Conservation (phyloP, 2,329 filamentous ascomycete genomes). For the Periconia macrospinosa region DNA sequence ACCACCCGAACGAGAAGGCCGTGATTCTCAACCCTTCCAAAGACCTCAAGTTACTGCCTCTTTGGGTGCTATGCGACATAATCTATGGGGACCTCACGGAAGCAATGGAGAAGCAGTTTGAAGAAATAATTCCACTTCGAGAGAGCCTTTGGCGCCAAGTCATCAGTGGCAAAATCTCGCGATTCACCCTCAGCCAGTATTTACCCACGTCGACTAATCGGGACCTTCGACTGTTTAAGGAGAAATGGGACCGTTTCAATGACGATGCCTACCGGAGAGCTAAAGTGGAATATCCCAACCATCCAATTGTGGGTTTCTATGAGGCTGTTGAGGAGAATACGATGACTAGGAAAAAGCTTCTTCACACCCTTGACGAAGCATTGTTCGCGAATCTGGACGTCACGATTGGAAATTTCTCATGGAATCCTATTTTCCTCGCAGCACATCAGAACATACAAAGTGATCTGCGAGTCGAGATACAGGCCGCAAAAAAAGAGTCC, state of each 20-base stretch:
- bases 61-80: slow-evolving; percentile 42
- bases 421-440: slow-evolving; percentile 48
- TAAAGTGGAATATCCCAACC: background rate
- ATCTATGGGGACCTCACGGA: slow-evolving; percentile 40
- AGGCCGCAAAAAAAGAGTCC: background rate
- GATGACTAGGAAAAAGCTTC: background rate
- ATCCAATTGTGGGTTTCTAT: slow-evolving; percentile 1
- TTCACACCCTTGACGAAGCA: slow-evolving; percentile 51
- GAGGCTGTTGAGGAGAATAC: background rate
- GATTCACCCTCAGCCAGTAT: slow-evolving; percentile 25
- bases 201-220: slow-evolving; percentile 32
- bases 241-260: slow-evolving; percentile 35
- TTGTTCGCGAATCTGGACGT: slow-evolving; percentile 54
- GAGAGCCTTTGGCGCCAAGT: slow-evolving; percentile 39
- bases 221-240: slow-evolving; percentile 9
- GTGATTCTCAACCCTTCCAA: slow-evolving; percentile 25
- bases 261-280: slow-evolving; percentile 12
- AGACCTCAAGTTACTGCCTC: slow-evolving; percentile 41
- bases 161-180: slow-evolving; percentile 40
- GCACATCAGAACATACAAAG: slow-evolving; percentile 12
- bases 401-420: slow-evolving; percentile 46
- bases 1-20: background rate
- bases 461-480: background rate
- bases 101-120: slow-evolving; percentile 25
- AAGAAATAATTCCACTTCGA: slow-evolving; percentile 21